phyloP scores from a whole-genome alignment of 129 eudicot genomes.

The Centaurea solstitialis region DNA sequence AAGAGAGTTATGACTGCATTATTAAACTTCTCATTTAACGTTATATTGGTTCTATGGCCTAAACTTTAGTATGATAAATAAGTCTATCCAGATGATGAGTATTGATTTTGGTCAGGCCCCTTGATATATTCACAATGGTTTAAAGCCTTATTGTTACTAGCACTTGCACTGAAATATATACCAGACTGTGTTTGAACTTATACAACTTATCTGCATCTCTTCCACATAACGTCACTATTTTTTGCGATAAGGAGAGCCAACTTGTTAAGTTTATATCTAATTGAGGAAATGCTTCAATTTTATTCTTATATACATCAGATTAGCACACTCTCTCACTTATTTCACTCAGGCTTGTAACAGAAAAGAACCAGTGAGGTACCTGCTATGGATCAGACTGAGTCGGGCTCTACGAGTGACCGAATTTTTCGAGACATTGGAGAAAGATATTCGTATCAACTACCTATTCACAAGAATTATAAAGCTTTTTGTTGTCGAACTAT shows the following conservation, averaged over 20 bases:
- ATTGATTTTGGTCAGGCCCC: neutral
- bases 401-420: conserved; percentile 67
- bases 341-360: conserved; percentile 58
- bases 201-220: neutral
- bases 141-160: neutral
- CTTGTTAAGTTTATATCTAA: too few relatives aligned
- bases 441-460: conserved; percentile 67
- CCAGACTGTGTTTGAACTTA: neutral
- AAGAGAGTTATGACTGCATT: neutral
- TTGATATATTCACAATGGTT: neutral
- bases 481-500: conserved; percentile 68
- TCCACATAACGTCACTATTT: neutral
- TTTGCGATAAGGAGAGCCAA: neutral
- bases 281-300: too few relatives aligned
- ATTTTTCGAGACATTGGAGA: conserved; percentile 60
- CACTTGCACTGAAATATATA: neutral
- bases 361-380: conserved; percentile 54
- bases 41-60: neutral
- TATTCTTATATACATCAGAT: neutral
- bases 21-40: neutral
- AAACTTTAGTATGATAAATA: neutral
- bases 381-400: conserved; percentile 69
- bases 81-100: neutral
- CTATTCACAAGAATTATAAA: conserved; percentile 67
- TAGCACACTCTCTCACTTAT: neutral